Base-by-base conservation (phyloP, 2,329 filamentous ascomycete species). In the Paecilomyces fulvus region DNA sequence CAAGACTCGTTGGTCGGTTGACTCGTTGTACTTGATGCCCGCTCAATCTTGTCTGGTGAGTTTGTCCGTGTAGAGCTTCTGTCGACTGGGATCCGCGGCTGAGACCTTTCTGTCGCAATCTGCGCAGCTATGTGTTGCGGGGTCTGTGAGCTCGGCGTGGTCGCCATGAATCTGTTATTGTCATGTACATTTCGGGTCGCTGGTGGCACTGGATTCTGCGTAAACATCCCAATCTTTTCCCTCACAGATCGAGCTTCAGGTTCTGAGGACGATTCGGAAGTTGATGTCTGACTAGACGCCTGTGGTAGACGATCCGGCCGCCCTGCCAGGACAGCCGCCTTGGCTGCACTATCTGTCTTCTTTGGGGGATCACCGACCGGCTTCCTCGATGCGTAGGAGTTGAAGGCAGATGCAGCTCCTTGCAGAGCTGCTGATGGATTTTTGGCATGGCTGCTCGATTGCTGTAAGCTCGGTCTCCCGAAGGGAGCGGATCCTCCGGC, bases 401-500 rank as follows among this genome's bases (percentile, higher is more conserved):
- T 64, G 56, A 74, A 75, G 28, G 72, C 72, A 21, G 68, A 62
- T 28, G 68, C 67, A 54, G 73, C 73, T 60, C 72, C 73, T 58
- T 68, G 70, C 37, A 73, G 58, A 37, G 73, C 71, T 46, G 64
- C 56, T 17, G 64, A 51, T 3, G 55, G 51, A 37, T 55, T 60
- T 21, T 51, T 50, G 56, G 57, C 63, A 61, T 68, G 61, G 54
- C 53, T 49, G 52, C 20, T 37, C 33, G 51, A 46, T 63, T 63
- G 60, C 59, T 63, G 59, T 58, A 59, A 54, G 58, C 60, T 64
- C 65, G 64, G 56, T 62, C 68, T 63, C 66, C 65, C 60, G 63
- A 63, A 61, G 63, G 56, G 53, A 59, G 56, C 52, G 60, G 53
- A 51, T 37, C 52, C 31, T 48, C 64, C 60, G 63, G 61, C 59